These are phyloP conservation scores for Sambucus nigra DNA, from an alignment of 129 eudicot species.

Conservation along the genomic window DNA sequence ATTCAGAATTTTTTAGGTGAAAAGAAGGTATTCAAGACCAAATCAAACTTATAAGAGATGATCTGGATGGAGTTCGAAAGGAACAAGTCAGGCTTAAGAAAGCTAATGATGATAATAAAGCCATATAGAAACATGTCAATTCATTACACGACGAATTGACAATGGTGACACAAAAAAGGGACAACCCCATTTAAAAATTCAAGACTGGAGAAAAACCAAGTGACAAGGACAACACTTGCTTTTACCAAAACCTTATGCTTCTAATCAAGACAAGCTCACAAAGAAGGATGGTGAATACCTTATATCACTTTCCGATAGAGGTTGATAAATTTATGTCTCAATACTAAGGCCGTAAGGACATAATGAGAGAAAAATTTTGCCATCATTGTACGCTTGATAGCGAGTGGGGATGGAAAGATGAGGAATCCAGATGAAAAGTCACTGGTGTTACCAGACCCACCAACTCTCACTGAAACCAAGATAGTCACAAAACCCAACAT, in stretches of 20 bases:
- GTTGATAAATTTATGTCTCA: slow-evolving; percentile 59
- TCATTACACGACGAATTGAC: slow-evolving; percentile 41
- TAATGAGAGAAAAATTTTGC: slow-evolving; percentile 66
- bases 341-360: slow-evolving; percentile 67
- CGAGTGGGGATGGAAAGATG: slow-evolving; percentile 69
- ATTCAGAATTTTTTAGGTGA: slow-evolving; percentile 78
- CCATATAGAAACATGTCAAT: slow-evolving; percentile 34
- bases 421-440: slow-evolving; percentile 81
- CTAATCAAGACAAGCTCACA: slow-evolving; percentile 54
- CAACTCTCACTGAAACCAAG: slow-evolving; percentile 28
- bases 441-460: slow-evolving; percentile 29
- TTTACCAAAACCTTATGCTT: slow-evolving; percentile 44
- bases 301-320: slow-evolving; percentile 39
- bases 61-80: slow-evolving; percentile 81
- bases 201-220: slow-evolving; percentile 51
- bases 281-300: slow-evolving; percentile 57
- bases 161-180: slow-evolving; percentile 32
- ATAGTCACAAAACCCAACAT: slow-evolving; percentile 25
- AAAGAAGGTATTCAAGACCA: slow-evolving; percentile 73
- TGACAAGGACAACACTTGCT: slow-evolving; percentile 71
- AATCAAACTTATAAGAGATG: slow-evolving; percentile 78
- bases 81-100: slow-evolving; percentile 48
- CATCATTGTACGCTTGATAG: slow-evolving; percentile 63
- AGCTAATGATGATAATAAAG: slow-evolving; percentile 43
- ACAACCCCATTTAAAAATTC: slow-evolving; percentile 30